Evolutionary conservation across 768 basidiomycete species (phyloP).

Genomic region (Scleroderma bovista): DNA sequence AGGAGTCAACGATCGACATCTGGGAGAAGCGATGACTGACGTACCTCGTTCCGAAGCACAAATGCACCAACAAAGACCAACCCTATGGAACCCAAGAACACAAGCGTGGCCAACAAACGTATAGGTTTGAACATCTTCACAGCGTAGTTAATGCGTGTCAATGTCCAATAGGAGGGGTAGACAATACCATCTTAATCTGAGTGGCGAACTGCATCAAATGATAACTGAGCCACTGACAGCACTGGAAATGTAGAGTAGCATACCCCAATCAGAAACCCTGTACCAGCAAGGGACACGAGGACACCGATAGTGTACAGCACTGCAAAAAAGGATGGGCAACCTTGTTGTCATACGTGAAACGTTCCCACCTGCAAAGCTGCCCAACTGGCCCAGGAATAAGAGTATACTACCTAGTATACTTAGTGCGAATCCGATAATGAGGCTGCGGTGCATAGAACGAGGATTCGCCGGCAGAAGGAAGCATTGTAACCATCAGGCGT

Average conservation of each 20-base stretch:
- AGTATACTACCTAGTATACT: conserved; percentile 77
- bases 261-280: conserved; percentile 88
- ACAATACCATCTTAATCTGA: conserved; percentile 70
- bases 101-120: conserved; percentile 72
- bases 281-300: conserved; percentile 76
- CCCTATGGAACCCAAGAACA: conserved; percentile 73
- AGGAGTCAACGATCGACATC: not conserved
- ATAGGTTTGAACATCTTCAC: conserved; percentile 92
- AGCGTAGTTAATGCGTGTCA: not conserved
- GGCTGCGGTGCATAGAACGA: conserved; percentile 38
- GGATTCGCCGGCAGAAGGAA: not conserved
- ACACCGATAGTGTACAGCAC: conserved; percentile 83
- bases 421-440: conserved; percentile 68
- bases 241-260: conserved; percentile 24
- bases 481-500: not conserved
- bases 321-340: conserved; percentile 23
- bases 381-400: conserved; percentile 64
- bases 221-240: conserved; percentile 2
- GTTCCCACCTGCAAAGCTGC: conserved; percentile 74
- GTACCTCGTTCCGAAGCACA: conserved; percentile 60
- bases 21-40: conserved; percentile 19
- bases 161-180: not conserved
- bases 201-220: conserved; percentile 52
- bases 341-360: not conserved
- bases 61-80: conserved; percentile 87